These are phyloP conservation scores for Fagus crenata DNA, from an alignment of 306 rosid genomes.

Conservation along the genomic window DNA sequence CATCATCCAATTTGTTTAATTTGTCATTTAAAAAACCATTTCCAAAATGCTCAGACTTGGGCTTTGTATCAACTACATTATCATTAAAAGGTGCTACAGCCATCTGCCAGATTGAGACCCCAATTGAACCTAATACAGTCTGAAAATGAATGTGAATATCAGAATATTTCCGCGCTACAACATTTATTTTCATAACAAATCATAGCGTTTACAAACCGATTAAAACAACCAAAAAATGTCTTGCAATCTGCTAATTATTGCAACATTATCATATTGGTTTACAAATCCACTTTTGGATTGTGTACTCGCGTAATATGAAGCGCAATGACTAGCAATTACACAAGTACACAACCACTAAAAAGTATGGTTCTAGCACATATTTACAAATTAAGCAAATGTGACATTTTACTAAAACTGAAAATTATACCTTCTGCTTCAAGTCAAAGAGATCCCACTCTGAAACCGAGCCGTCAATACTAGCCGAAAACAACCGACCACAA, in stretches of 20 bases:
- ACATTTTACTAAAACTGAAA: neutral
- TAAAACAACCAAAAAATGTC: neutral
- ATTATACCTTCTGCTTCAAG: conserved; percentile 71
- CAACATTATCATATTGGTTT: neutral
- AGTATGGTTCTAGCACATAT: neutral
- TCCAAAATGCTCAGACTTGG: conserved; percentile 20
- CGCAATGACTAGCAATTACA: neutral
- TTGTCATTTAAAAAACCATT: conserved; percentile 47
- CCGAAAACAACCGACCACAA: conserved; percentile 74
- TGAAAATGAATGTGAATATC: conserved; percentile 27
- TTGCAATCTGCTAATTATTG: neutral
- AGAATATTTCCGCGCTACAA: neutral
- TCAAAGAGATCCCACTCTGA: conserved; percentile 78
- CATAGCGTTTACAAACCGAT: neutral
- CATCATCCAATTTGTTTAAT: conserved; percentile 19
- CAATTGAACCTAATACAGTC: conserved; percentile 65
- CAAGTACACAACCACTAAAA: neutral
- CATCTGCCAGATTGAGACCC: conserved; percentile 91
- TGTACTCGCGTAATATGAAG: neutral
- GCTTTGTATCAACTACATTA: conserved; percentile 22
- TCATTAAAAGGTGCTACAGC: conserved; percentile 47
- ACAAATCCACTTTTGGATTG: neutral
- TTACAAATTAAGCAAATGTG: neutral
- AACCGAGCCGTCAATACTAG: conserved; percentile 77
- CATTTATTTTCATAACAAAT: neutral